Conservation (phyloP, 1,284 basidiomycete species). For the Irpex lacteus region DNA sequence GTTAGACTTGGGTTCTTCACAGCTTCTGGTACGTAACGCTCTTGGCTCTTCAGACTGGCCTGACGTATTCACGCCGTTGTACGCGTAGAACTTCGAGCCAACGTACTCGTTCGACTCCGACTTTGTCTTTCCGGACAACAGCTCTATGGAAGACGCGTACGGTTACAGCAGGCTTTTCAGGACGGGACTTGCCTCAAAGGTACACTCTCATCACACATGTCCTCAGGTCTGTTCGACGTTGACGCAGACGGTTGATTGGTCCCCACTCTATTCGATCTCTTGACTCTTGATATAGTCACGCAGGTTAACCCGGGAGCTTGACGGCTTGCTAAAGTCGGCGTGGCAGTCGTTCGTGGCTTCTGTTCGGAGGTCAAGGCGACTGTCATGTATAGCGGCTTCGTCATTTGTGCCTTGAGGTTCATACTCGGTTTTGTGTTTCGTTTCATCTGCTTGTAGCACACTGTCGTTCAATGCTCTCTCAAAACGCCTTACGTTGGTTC, state of each 20-base stretch:
- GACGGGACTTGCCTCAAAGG: constrained; percentile 6
- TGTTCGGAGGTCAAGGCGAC: neutral
- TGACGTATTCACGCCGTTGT: neutral
- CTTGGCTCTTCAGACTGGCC: neutral
- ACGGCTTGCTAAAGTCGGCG: neutral
- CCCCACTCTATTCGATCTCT: neutral
- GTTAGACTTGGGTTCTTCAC: neutral
- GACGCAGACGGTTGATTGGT: neutral
- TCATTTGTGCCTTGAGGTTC: no score
- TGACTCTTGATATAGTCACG: constrained; percentile 7
- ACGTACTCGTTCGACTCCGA: constrained; percentile 7
- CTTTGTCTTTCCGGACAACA: constrained; percentile 4
- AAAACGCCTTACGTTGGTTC: no score
- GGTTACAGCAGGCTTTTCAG: constrained; percentile 14
- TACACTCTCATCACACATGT: neutral
- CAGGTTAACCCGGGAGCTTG: neutral
- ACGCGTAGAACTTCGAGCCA: constrained; percentile 3
- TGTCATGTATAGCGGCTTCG: no score
- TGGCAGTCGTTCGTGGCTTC: neutral
- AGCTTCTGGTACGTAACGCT: neutral
- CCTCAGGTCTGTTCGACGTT: neutral
- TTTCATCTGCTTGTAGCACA: no score
- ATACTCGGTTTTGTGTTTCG: no score
- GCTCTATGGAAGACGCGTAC: neutral
- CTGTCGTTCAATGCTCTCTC: no score